phyloP scores from a whole-genome alignment of 768 basidiomycete genomes.

The Auriscalpium microsporum region DNA sequence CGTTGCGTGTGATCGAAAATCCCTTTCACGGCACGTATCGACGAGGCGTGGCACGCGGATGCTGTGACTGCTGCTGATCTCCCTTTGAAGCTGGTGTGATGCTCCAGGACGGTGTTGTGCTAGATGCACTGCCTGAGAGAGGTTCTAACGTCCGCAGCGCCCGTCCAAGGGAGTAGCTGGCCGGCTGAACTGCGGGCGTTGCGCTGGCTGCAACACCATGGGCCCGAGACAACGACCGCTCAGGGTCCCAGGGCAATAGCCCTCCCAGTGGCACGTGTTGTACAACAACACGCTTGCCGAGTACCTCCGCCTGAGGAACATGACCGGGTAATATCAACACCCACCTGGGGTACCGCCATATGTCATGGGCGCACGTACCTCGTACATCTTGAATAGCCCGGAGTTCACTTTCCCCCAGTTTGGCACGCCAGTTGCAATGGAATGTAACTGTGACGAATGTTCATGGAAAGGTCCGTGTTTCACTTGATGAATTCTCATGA shows the following conservation, averaged over 20 bases:
- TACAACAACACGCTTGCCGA: slow-evolving; percentile 92
- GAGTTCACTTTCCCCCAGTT: slow-evolving; percentile 86
- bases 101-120: too few species aligned
- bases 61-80: too few species aligned
- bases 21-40: too few species aligned
- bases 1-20: too few species aligned
- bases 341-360: too few species aligned
- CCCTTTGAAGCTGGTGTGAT: too few species aligned
- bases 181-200: too few species aligned
- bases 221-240: neutral
- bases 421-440: slow-evolving; percentile 82
- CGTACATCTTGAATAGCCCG: slow-evolving; percentile 94
- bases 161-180: too few species aligned
- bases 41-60: too few species aligned
- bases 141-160: too few species aligned
- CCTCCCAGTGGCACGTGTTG: slow-evolving; percentile 89
- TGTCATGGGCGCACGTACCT: slow-evolving; percentile 35
- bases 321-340: neutral
- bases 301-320: slow-evolving; percentile 65
- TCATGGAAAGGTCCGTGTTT: slow-evolving; percentile 88
- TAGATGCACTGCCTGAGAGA: too few species aligned
- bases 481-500: slow-evolving; percentile 70
- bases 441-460: slow-evolving; percentile 83
- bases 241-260: slow-evolving; percentile 55
- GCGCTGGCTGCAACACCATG: too few species aligned